Conservation (phyloP, 805 yeast genomes). For the Teunomyces stri region DNA sequence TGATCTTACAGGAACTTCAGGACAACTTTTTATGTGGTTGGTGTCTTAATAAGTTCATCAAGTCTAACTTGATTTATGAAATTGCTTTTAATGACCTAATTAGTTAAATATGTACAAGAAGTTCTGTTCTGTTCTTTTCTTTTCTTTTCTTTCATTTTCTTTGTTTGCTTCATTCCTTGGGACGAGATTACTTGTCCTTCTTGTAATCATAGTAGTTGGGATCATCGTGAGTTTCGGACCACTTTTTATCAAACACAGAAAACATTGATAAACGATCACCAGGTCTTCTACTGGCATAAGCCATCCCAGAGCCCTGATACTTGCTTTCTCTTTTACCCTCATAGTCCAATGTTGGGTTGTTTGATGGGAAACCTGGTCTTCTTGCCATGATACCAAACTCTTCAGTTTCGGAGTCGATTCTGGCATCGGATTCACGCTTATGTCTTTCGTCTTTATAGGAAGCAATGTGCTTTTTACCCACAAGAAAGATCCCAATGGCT, state of each 20-base stretch:
- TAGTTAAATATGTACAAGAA: background rate
- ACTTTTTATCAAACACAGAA: constrained; percentile 20
- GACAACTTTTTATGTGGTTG: constrained; percentile 45
- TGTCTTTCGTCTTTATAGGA: constrained; percentile 34
- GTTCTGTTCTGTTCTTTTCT: background rate
- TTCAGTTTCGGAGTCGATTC: constrained; percentile 25
- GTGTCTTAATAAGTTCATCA: constrained; percentile 38
- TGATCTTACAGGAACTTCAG: constrained; percentile 43
- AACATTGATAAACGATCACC: constrained; percentile 51
- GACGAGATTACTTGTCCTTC: background rate
- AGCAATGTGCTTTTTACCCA: constrained; percentile 38
- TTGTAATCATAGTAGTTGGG: background rate
- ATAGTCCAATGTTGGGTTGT: constrained; percentile 29
- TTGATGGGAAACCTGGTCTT: constrained; percentile 55
- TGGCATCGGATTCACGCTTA: constrained; percentile 33
- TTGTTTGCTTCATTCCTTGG: background rate
- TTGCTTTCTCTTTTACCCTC: constrained; percentile 52
- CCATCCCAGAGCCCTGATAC: constrained; percentile 66
- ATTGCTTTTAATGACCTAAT: constrained; percentile 38
- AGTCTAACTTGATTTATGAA: constrained; percentile 38
- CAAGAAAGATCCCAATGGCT: constrained; percentile 30
- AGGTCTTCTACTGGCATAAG: constrained; percentile 53
- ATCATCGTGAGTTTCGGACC: background rate
- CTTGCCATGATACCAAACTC: constrained; percentile 33
- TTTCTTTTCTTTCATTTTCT: background rate